These are phyloP conservation scores for Phyllosticta citriasiana DNA, from an alignment of 2,329 filamentous ascomycete genomes.

Conservation along the genomic window DNA sequence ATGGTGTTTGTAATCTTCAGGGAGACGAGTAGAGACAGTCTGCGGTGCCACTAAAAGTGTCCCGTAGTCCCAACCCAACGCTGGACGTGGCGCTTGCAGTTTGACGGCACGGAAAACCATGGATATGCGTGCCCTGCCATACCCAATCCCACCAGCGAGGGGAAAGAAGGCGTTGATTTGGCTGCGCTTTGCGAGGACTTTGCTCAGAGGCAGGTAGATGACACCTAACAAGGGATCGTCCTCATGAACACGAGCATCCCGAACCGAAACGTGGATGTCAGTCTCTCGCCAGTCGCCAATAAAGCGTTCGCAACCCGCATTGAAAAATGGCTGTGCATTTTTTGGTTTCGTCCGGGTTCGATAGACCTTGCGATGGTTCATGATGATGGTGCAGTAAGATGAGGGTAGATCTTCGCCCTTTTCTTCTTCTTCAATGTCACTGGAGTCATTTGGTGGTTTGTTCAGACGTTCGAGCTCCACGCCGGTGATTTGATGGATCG, in stretches of 20 bases:
- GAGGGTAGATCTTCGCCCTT: slow-evolving; percentile 55
- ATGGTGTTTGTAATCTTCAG: slow-evolving; percentile 38
- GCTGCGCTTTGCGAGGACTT: slow-evolving; percentile 52
- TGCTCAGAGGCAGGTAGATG: slow-evolving; percentile 54
- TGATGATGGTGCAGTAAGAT: slow-evolving; percentile 61
- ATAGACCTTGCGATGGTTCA: slow-evolving; percentile 62
- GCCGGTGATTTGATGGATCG: slow-evolving; percentile 64
- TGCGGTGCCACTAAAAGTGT: slow-evolving; percentile 54
- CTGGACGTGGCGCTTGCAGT: slow-evolving; percentile 47
- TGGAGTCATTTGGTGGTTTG: slow-evolving; percentile 36
- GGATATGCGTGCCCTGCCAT: slow-evolving; percentile 57
- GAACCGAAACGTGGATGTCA: slow-evolving; percentile 58
- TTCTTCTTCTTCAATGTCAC: slow-evolving; percentile 51
- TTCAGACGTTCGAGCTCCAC: slow-evolving; percentile 52
- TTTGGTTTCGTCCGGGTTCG: slow-evolving; percentile 67
- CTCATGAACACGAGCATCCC: slow-evolving; percentile 59
- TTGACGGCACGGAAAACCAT: slow-evolving; percentile 64
- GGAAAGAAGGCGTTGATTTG: slow-evolving; percentile 59
- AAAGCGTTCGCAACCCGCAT: slow-evolving; percentile 64
- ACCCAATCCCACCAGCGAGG: slow-evolving; percentile 61
- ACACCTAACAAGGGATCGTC: slow-evolving; percentile 60
- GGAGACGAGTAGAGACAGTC: slow-evolving; percentile 41
- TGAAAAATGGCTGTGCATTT: slow-evolving; percentile 70
- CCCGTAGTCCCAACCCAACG: slow-evolving; percentile 62
- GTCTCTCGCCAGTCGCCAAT: slow-evolving; percentile 57